Evolutionary conservation across 495 filamentous ascomycete species (phyloP).

Genomic region (Penicillium silybi): DNA sequence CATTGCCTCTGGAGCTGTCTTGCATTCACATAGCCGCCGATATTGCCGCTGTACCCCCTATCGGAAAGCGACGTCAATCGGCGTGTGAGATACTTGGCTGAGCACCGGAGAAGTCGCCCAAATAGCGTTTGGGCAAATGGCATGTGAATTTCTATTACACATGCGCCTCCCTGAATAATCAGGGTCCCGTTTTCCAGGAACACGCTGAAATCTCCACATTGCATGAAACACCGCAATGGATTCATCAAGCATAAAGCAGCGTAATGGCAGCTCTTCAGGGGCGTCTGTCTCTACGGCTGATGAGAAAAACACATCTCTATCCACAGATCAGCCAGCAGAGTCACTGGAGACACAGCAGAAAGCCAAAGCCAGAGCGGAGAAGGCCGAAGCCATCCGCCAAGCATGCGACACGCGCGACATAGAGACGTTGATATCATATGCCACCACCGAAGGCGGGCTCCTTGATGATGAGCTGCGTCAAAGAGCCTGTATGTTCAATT

Average conservation of each 20-base stretch:
- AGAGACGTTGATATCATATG: constrained; percentile 57
- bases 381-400: constrained; percentile 50
- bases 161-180: not conserved
- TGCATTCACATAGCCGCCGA: not conserved
- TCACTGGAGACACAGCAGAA: constrained; percentile 1
- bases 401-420: constrained; percentile 67
- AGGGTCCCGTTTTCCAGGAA: not conserved
- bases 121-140: not conserved
- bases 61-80: not conserved
- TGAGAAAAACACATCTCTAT: not conserved
- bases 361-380: constrained; percentile 15
- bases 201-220: not conserved
- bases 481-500: constrained; percentile 60
- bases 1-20: not conserved
- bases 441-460: constrained; percentile 71
- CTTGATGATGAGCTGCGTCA: constrained; percentile 75
- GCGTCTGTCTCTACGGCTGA: not conserved
- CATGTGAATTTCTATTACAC: not conserved
- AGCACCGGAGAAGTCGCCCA: not conserved
- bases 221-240: not conserved
- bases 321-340: not conserved
- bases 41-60: not conserved
- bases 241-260: constrained; percentile 1
- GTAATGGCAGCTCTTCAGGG: not conserved
- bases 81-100: not conserved